Conservation (phyloP, 352 stramenopile genomes). For the Phytophthora constricta region DNA sequence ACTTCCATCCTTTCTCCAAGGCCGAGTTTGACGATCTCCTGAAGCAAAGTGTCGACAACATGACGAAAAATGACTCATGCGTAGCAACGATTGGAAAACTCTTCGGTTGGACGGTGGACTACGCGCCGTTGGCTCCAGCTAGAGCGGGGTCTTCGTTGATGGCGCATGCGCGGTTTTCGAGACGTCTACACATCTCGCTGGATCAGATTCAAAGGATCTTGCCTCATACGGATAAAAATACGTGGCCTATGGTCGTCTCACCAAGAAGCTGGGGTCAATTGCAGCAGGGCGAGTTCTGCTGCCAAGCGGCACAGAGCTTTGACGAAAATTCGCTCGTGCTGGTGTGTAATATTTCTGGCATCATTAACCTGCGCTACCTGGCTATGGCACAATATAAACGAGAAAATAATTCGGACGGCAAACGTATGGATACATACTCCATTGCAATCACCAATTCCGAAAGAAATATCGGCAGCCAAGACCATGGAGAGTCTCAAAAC, state of each 20-base stretch:
- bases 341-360: constrained; percentile 17
- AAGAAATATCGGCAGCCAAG: constrained; percentile 19
- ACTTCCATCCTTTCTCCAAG: constrained; percentile 21
- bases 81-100: constrained; percentile 13
- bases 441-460: constrained; percentile 29
- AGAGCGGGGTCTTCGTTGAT: not conserved
- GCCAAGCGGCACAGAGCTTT: constrained; percentile 19
- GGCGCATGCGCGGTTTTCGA: constrained; percentile 17
- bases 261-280: not conserved
- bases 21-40: constrained; percentile 6
- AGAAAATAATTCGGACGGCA: constrained; percentile 5
- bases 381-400: constrained; percentile 14
- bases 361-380: constrained; percentile 24
- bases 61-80: constrained; percentile 1
- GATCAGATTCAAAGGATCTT: not conserved
- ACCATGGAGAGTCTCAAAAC: constrained; percentile 4
- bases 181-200: constrained; percentile 1
- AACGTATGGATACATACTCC: constrained; percentile 14
- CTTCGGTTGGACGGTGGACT: constrained; percentile 21
- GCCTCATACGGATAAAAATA: not conserved
- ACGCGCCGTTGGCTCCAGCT: constrained; percentile 3
- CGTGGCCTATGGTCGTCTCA: not conserved
- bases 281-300: not conserved
- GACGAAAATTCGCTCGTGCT: constrained; percentile 23
- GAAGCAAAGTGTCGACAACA: not conserved